These are phyloP conservation scores for Gossypium australe DNA, from an alignment of 345 rosid genomes.

Conservation along the genomic window DNA sequence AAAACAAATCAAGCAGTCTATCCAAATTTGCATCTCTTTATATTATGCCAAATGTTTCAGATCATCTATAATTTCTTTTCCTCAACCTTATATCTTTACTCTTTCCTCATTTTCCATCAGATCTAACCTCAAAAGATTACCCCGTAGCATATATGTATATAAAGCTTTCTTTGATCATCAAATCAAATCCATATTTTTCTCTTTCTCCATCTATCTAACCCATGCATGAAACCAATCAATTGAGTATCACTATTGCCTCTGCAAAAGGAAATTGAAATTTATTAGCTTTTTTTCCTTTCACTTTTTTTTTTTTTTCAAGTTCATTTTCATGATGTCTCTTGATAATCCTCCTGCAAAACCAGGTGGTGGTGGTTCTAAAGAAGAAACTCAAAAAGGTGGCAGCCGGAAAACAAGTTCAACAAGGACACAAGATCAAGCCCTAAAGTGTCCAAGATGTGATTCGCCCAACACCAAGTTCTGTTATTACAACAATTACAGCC, in stretches of 20 bases:
- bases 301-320: background rate
- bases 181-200: constrained; percentile 16
- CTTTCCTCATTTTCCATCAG: constrained; percentile 12
- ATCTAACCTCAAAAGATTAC: constrained; percentile 12
- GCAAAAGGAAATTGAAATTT: constrained; percentile 32
- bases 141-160: background rate
- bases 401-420: constrained; percentile 30
- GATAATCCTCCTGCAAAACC: constrained; percentile 25
- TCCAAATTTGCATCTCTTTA: constrained; percentile 18
- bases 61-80: constrained; percentile 12
- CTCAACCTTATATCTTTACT: background rate
- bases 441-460: constrained; percentile 80
- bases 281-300: background rate
- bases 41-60: constrained; percentile 21
- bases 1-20: background rate
- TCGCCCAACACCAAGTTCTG: constrained; percentile 85
- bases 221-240: constrained; percentile 65
- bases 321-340: constrained; percentile 27
- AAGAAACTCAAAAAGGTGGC: constrained; percentile 26
- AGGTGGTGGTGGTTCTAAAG: constrained; percentile 17
- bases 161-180: constrained; percentile 31
- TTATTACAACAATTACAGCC: constrained; percentile 94
- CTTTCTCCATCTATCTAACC: constrained; percentile 13
- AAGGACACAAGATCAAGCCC: constrained; percentile 29
- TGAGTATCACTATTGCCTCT: constrained; percentile 35